These are phyloP conservation scores for Ophiocytium majus DNA, from an alignment of 352 stramenopile species.

Conservation along the genomic window DNA sequence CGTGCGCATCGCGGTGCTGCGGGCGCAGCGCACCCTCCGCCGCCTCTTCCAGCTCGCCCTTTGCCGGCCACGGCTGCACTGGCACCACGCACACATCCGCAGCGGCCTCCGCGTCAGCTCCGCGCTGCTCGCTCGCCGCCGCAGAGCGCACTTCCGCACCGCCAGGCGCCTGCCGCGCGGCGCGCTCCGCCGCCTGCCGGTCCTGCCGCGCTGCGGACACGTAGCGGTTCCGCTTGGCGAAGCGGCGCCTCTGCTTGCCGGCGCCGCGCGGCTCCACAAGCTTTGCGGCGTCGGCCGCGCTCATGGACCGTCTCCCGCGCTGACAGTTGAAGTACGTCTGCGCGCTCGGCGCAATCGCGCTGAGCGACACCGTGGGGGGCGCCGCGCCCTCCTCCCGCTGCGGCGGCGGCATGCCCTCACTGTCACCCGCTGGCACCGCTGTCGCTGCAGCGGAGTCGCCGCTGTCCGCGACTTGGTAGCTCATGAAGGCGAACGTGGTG, in stretches of 20 bases:
- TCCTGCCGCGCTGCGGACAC: slow-evolving; percentile 22
- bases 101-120: neutral
- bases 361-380: neutral
- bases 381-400: neutral
- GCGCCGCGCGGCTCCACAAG: slow-evolving; percentile 24
- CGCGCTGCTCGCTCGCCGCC: neutral
- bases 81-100: neutral
- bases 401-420: too few species aligned
- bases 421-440: neutral
- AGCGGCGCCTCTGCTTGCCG: neutral
- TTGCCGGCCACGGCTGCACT: neutral
- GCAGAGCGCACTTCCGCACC: neutral
- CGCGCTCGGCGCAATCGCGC: slow-evolving; percentile 30
- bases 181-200: slow-evolving; percentile 24
- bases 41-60: neutral
- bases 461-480: neutral
- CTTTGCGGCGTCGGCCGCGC: neutral
- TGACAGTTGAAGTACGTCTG: slow-evolving; percentile 53
- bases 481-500: neutral
- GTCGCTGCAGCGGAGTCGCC: neutral
- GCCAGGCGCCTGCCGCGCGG: too few species aligned
- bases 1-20: slow-evolving; percentile 7
- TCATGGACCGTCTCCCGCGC: slow-evolving; percentile 22
- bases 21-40: neutral
- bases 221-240: slow-evolving; percentile 3